phyloP scores from a whole-genome alignment of 257 asterid species.

The Verbena officinalis region DNA sequence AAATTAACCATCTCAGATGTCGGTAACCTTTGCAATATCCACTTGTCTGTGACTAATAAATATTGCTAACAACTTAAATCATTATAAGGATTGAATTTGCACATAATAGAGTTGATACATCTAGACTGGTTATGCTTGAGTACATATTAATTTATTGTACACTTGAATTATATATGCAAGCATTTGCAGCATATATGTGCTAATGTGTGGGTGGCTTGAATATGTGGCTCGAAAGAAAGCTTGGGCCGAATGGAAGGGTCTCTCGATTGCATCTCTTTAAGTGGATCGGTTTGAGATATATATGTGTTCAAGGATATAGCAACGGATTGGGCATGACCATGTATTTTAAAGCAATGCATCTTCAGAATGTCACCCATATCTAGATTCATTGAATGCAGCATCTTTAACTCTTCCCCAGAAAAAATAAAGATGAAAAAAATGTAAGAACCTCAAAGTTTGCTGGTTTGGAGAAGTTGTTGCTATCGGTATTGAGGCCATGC shows the following conservation, averaged over 20 bases:
- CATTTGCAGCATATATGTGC: slow-evolving; percentile 18
- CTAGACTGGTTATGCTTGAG: background rate
- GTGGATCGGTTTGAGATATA: background rate
- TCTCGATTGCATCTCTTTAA: slow-evolving; percentile 8
- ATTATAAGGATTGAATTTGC: slow-evolving; percentile 16
- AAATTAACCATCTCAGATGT: slow-evolving; percentile 19
- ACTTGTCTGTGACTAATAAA: slow-evolving; percentile 8
- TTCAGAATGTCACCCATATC: slow-evolving; percentile 10
- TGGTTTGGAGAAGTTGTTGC: slow-evolving; percentile 80
- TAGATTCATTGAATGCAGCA: slow-evolving; percentile 14
- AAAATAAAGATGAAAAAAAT: slow-evolving; percentile 15
- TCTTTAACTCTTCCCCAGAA: slow-evolving; percentile 11
- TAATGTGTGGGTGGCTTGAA: too few species aligned
- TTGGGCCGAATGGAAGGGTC: too few species aligned
- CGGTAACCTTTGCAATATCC: slow-evolving; percentile 21
- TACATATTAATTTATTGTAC: background rate
- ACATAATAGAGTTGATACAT: background rate
- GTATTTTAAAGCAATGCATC: background rate
- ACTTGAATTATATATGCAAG: slow-evolving; percentile 12
- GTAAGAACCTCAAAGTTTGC: slow-evolving; percentile 78
- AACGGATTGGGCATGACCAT: slow-evolving; percentile 10
- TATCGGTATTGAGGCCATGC: slow-evolving; percentile 90
- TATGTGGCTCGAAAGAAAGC: background rate
- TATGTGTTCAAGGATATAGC: slow-evolving; percentile 8
- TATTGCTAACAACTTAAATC: slow-evolving; percentile 10